Conservation (phyloP, 257 asterid genomes). For the Cordia subcordata region DNA sequence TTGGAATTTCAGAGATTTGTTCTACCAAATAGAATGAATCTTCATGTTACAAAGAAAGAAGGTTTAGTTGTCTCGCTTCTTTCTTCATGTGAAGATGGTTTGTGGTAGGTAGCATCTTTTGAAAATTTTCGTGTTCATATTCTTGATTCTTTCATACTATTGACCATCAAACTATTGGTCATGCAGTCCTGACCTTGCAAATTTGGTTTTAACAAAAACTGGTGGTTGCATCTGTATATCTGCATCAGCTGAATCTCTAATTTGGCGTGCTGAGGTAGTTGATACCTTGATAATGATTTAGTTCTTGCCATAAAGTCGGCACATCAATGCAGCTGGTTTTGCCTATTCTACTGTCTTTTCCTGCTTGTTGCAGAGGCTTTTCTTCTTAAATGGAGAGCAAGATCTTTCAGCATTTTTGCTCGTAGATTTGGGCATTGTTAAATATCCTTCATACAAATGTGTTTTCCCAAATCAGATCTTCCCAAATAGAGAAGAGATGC, state of each 20-base stretch:
- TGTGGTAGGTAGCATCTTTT: conserved; percentile 42
- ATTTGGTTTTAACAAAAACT: conserved; percentile 45
- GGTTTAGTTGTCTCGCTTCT: conserved; percentile 53
- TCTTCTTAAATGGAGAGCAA: conserved; percentile 95
- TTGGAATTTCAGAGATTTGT: conserved; percentile 45
- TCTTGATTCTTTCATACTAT: conserved; percentile 4
- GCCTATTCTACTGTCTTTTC: conserved; percentile 8
- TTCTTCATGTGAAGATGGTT: conserved; percentile 41
- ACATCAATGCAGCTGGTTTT: not conserved
- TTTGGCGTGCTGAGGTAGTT: conserved; percentile 99
- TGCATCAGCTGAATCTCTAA: conserved; percentile 59
- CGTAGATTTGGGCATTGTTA: conserved; percentile 79
- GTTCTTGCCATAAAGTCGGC: conserved; percentile 15
- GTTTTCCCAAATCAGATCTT: conserved; percentile 55
- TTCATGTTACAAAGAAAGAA: conserved; percentile 57
- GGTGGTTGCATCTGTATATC: conserved; percentile 67
- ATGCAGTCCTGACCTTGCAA: conserved; percentile 57
- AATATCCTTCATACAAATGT: conserved; percentile 82
- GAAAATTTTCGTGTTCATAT: not conserved
- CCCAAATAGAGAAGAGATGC: conserved; percentile 52
- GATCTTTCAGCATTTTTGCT: conserved; percentile 86
- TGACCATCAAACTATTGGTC: conserved; percentile 17
- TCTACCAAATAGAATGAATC: conserved; percentile 18
- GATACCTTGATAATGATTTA: too few species aligned
- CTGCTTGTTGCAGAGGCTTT: conserved; percentile 67